Percentiles rank a stretch among this genome's conserved stretches.
Conservation (phyloP, 1,284 basidiomycete genomes). For the Cutaneotrichosporon sp. region DNA sequence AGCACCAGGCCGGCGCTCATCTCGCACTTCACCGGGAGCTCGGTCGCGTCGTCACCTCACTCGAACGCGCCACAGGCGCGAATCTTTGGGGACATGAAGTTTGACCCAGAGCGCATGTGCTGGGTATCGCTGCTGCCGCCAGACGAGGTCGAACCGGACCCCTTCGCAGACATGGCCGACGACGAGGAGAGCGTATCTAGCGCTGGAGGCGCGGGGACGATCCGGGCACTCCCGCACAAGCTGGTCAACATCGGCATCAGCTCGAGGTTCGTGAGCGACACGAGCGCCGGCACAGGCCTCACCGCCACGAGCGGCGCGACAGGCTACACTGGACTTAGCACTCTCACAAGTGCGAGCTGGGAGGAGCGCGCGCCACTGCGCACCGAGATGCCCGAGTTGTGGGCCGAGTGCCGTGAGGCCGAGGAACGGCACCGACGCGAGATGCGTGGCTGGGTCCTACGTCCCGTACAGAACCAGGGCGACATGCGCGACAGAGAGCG, state of each 20-base stretch:
- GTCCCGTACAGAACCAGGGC: conserved; percentile 14
- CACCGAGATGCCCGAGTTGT: conserved; percentile 55
- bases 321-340: conserved; percentile 38
- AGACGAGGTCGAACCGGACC: conserved; percentile 89
- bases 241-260: conserved; percentile 31
- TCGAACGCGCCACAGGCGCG: conserved; percentile 50
- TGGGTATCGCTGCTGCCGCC: conserved; percentile 82
- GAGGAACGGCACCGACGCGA: conserved; percentile 76
- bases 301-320: not conserved
- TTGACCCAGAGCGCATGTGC: conserved; percentile 88
- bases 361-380: conserved; percentile 23
- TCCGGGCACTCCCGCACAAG: conserved; percentile 48
- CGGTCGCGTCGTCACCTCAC: conserved; percentile 52
- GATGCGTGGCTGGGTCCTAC: conserved; percentile 69
- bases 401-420: conserved; percentile 68
- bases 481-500: conserved; percentile 38
- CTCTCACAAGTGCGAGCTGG: conserved; percentile 21
- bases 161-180: conserved; percentile 83
- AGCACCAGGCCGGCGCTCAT: conserved; percentile 93
- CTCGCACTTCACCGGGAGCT: conserved; percentile 78
- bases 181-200: conserved; percentile 63
- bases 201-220: conserved; percentile 65
- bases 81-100: conserved; percentile 95
- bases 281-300: not conserved
- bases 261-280: conserved; percentile 4